A percentile compares a stretch with the other conserved stretches of the same genome.
phyloP scores from a whole-genome alignment of 306 rosid species.

The Calophaca sinica region DNA sequence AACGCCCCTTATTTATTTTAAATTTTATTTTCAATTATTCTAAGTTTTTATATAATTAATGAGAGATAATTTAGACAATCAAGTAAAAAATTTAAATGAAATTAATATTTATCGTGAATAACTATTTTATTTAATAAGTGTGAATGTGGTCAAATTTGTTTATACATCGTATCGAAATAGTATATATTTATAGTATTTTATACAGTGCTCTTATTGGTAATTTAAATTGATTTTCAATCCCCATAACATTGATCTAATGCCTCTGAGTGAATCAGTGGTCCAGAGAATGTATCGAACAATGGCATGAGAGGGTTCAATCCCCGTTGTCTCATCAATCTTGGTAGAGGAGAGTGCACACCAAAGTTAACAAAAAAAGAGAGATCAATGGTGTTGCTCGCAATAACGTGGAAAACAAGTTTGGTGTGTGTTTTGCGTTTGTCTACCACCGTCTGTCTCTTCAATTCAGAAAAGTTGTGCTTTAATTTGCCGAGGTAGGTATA shows the following conservation, averaged over 20 bases:
- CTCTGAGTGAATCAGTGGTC: conserved; percentile 24
- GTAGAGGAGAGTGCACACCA: conserved; percentile 9
- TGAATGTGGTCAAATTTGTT: no score
- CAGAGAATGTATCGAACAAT: conserved; percentile 40
- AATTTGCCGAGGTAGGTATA: conserved; percentile 36
- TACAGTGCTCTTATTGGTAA: not conserved
- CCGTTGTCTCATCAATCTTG: not conserved
- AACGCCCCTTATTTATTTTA: no score
- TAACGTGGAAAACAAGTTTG: conserved; percentile 54
- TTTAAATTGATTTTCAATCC: conserved; percentile 13
- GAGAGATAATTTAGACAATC: no score
- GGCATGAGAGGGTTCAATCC: conserved; percentile 22
- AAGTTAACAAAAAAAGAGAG: conserved; percentile 13
- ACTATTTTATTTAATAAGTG: no score
- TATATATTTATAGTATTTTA: not conserved
- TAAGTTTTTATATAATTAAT: no score
- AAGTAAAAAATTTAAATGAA: no score
- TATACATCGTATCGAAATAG: no score
- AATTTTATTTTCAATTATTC: no score
- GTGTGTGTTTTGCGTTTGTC: conserved; percentile 68
- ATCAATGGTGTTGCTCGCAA: conserved; percentile 28
- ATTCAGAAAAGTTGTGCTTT: conserved; percentile 43
- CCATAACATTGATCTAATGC: not conserved
- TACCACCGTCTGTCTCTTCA: conserved; percentile 48
- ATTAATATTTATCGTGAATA: no score